These are phyloP conservation scores for Penicillium expansum DNA, from an alignment of 2,329 filamentous ascomycete species.

Conservation along the genomic window DNA sequence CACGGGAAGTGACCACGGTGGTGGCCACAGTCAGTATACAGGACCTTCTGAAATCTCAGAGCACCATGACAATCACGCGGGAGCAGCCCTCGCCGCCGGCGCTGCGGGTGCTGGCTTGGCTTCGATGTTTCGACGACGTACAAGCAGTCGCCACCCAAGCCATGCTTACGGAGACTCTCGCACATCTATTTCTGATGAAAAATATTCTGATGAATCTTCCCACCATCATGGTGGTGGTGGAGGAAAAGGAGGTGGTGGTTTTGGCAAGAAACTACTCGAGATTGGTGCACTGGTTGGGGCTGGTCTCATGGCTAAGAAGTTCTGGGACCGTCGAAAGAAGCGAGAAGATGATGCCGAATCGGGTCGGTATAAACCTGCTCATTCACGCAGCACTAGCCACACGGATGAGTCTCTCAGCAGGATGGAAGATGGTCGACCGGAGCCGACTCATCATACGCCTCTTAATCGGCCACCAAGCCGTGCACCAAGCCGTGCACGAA, in stretches of 20 bases:
- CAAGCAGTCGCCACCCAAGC: slow-evolving; percentile 46
- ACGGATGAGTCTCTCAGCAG: slow-evolving; percentile 43
- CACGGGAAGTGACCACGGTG: slow-evolving; percentile 55
- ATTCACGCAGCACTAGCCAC: slow-evolving; percentile 47
- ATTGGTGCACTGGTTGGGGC: slow-evolving; percentile 63
- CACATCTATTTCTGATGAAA: slow-evolving; percentile 63
- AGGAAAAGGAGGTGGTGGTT: slow-evolving; percentile 48
- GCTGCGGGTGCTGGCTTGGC: slow-evolving; percentile 59
- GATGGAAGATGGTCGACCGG: slow-evolving; percentile 55
- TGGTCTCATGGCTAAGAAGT: slow-evolving; percentile 59
- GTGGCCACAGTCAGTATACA: slow-evolving; percentile 57
- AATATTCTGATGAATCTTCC: slow-evolving; percentile 56
- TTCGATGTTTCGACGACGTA: slow-evolving; percentile 46
- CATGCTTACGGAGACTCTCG: slow-evolving; percentile 48
- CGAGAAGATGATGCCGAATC: slow-evolving; percentile 53
- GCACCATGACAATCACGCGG: slow-evolving; percentile 46
- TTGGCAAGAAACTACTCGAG: slow-evolving; percentile 60
- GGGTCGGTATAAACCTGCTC: slow-evolving; percentile 52
- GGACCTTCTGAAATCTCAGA: slow-evolving; percentile 53
- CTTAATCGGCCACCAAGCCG: slow-evolving; percentile 36
- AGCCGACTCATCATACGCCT: slow-evolving; percentile 34
- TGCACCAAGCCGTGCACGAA: slow-evolving; percentile 32
- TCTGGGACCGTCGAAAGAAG: slow-evolving; percentile 56
- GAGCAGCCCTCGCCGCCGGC: slow-evolving; percentile 47
- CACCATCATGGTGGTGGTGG: slow-evolving; percentile 18